Percentiles rank a stretch among this genome's conserved stretches.
Conservation (phyloP, 495 filamentous ascomycete species). For the Podospora fimiseda region DNA sequence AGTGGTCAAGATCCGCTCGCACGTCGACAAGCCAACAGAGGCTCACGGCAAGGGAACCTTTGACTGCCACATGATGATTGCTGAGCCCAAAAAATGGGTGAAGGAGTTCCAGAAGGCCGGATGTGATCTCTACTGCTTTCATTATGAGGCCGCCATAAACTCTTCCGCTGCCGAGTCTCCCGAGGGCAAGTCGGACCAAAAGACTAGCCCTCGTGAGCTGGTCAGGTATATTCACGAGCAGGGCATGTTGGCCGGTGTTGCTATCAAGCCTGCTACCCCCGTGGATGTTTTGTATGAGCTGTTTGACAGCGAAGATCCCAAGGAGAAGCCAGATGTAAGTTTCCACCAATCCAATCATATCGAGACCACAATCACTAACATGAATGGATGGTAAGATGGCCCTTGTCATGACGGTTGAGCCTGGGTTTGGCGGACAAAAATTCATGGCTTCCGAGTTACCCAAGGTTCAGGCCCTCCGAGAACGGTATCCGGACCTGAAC, state of each 20-base stretch:
- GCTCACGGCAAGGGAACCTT: slow-evolving; percentile 77
- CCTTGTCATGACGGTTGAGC: slow-evolving; percentile 96
- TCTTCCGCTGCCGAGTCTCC: slow-evolving; percentile 79
- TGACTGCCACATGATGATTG: slow-evolving; percentile 99
- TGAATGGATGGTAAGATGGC: slow-evolving; percentile 70
- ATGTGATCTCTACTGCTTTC: slow-evolving; percentile 98
- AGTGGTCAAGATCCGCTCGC: slow-evolving; percentile 81
- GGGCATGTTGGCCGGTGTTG: slow-evolving; percentile 87
- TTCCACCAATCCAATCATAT: no score
- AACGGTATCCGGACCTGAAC: slow-evolving; percentile 81
- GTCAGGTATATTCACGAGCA: slow-evolving; percentile 83
- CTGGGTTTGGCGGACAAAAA: slow-evolving; percentile 95
- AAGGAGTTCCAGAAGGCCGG: slow-evolving; percentile 87
- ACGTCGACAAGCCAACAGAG: slow-evolving; percentile 55
- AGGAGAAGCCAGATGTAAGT: slow-evolving; percentile 87
- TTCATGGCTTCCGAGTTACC: slow-evolving; percentile 95
- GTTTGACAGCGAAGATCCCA: slow-evolving; percentile 60
- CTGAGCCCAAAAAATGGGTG: slow-evolving; percentile 98
- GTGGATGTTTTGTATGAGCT: slow-evolving; percentile 91
- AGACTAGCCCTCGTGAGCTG: slow-evolving; percentile 75
- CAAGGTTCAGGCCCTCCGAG: slow-evolving; percentile 78
- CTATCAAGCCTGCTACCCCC: slow-evolving; percentile 86
- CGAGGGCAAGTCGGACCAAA: slow-evolving; percentile 53
- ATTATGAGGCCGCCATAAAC: slow-evolving; percentile 88
- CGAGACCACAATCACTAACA: no score